A percentile compares a stretch with the other conserved stretches of the same genome.
Evolutionary conservation across 1,284 basidiomycete genomes (phyloP).

Genomic region (Moesziomyces aphidis): DNA sequence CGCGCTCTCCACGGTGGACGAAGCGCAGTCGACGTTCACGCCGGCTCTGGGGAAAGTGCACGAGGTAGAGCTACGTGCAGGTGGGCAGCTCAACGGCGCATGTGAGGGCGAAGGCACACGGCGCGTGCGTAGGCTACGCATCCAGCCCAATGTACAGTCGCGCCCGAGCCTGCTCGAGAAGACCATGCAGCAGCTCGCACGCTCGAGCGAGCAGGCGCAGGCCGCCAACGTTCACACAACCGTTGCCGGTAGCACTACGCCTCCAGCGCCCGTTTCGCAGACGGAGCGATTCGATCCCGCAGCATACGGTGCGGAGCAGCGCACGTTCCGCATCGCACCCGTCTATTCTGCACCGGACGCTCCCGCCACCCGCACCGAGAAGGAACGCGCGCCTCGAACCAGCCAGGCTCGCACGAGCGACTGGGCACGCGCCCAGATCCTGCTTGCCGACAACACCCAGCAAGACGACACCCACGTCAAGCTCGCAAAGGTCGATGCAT

Average conservation of each 20-base stretch:
- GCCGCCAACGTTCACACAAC: slow-evolving; percentile 5
- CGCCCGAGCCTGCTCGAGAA: slow-evolving; percentile 26
- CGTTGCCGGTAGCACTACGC: no score
- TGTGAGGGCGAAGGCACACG: slow-evolving; percentile 5
- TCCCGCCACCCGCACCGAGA: neutral
- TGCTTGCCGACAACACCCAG: neutral
- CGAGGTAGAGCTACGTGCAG: no score
- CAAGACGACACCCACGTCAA: neutral
- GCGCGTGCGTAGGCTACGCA: slow-evolving; percentile 23
- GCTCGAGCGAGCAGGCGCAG: slow-evolving; percentile 11
- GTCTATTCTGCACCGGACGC: no score
- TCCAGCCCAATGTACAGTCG: slow-evolving; percentile 34
- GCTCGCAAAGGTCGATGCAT: neutral
- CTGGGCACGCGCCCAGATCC: slow-evolving; percentile 33
- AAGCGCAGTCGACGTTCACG: no score
- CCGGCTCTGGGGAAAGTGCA: no score
- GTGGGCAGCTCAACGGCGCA: neutral
- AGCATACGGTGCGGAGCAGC: slow-evolving; percentile 20
- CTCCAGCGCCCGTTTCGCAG: neutral
- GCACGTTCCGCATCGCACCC: slow-evolving; percentile 21
- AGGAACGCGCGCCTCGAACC: neutral
- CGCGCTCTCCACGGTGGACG: no score
- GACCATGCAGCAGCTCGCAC: slow-evolving; percentile 25
- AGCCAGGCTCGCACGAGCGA: slow-evolving; percentile 34
- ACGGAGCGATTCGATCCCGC: slow-evolving; percentile 17